Conservation (phyloP, 2,329 filamentous ascomycete species). For the Aaosphaeria pasadenensis region DNA sequence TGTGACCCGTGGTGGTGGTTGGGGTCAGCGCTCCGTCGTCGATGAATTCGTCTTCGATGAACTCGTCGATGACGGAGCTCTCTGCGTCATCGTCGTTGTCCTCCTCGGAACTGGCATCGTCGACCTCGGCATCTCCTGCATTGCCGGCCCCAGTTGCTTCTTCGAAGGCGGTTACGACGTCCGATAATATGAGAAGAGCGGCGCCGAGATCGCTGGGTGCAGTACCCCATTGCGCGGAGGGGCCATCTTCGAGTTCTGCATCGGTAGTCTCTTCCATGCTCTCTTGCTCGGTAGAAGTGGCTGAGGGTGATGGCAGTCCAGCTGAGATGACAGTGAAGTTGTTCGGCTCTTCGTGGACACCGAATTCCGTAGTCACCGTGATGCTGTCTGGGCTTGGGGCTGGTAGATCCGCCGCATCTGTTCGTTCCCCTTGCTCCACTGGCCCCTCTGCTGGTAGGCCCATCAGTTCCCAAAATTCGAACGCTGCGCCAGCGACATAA, state of each 20-base stretch:
- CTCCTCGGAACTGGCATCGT: slow-evolving; percentile 24
- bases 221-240: not conserved
- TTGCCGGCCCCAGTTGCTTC: not conserved
- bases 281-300: too few species aligned
- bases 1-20: too few species aligned
- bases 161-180: not conserved
- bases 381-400: slow-evolving; percentile 31
- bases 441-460: slow-evolving; percentile 8
- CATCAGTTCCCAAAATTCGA: slow-evolving; percentile 32
- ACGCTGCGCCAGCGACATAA: slow-evolving; percentile 32
- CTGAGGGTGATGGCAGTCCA: slow-evolving; percentile 9
- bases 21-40: slow-evolving; percentile 11
- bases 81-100: slow-evolving; percentile 10
- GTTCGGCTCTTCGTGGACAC: slow-evolving; percentile 28
- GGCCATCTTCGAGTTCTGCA: too few species aligned
- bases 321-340: slow-evolving; percentile 27
- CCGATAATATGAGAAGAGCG: too few species aligned
- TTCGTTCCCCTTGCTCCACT: not conserved
- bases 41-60: slow-evolving; percentile 15
- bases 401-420: slow-evolving; percentile 12
- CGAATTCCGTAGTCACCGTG: slow-evolving; percentile 34
- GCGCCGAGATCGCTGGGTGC: too few species aligned
- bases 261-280: too few species aligned
- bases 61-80: slow-evolving; percentile 23
- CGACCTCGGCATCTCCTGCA: slow-evolving; percentile 16